These are phyloP conservation scores for Colletotrichum neosansevieriae DNA, from an alignment of 2,329 filamentous ascomycete species.

Conservation along the genomic window DNA sequence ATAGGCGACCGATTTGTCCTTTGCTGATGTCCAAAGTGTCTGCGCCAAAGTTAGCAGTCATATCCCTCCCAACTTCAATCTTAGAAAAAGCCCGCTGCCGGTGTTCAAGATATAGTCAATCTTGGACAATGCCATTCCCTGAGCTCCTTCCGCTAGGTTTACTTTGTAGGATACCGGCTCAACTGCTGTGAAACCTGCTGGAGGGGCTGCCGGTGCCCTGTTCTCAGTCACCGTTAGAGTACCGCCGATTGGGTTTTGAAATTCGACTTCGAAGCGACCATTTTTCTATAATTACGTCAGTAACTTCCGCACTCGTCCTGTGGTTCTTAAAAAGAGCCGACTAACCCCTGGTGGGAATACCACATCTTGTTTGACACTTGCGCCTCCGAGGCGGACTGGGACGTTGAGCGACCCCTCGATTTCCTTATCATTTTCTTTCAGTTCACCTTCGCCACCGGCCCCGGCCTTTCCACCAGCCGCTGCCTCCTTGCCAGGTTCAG, in stretches of 20 bases:
- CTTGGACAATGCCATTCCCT: constrained; percentile 51
- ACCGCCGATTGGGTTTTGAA: constrained; percentile 50
- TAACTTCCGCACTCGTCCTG: neutral
- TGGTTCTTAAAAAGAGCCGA: neutral
- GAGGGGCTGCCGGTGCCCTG: constrained; percentile 49
- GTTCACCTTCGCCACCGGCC: constrained; percentile 34
- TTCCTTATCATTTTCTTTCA: constrained; percentile 48
- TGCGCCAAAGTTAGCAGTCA: constrained; percentile 21
- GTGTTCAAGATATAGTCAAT: constrained; percentile 55
- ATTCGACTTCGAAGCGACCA: constrained; percentile 55
- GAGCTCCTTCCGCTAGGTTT: constrained; percentile 48
- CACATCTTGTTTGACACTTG: constrained; percentile 49
- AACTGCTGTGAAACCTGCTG: constrained; percentile 52
- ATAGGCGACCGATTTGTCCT: constrained; percentile 52
- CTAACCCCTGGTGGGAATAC: constrained; percentile 51
- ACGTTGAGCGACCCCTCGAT: constrained; percentile 47
- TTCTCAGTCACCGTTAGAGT: constrained; percentile 54
- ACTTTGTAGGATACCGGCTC: constrained; percentile 53
- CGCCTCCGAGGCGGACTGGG: constrained; percentile 47
- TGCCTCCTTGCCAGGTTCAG: constrained; percentile 7
- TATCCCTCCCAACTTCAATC: neutral
- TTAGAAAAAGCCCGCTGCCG: constrained; percentile 46
- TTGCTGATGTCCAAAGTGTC: constrained; percentile 51
- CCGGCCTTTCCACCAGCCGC: constrained; percentile 26
- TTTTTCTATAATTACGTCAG: constrained; percentile 40